A percentile compares a stretch with the other conserved stretches of the same genome.
phyloP scores from a whole-genome alignment of 495 filamentous ascomycete genomes.

The Aspergillus cavernicola region DNA sequence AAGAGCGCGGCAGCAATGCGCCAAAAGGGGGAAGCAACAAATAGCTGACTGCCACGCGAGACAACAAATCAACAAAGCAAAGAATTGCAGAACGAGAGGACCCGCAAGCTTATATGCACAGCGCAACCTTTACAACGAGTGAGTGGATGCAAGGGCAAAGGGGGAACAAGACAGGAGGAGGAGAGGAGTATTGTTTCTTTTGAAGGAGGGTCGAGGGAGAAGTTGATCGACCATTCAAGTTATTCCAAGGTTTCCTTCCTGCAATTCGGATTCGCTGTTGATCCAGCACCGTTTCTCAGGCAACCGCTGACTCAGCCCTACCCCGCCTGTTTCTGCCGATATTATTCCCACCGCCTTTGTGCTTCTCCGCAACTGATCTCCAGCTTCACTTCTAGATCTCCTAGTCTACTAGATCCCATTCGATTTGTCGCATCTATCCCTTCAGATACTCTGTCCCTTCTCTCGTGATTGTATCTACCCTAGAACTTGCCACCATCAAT shows the following conservation, averaged over 20 bases:
- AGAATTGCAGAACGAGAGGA: constrained; percentile 13
- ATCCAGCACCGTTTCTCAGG: constrained; percentile 29
- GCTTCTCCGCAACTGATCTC: constrained; percentile 12
- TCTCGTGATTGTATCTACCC: no score
- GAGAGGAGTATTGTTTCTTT: constrained; percentile 1
- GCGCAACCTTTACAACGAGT: constrained; percentile 6
- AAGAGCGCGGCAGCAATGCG: constrained; percentile 18
- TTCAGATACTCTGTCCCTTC: no score
- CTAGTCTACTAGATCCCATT: neutral
- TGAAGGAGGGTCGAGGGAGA: constrained; percentile 2
- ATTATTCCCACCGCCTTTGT: constrained; percentile 21
- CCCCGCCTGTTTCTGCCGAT: constrained; percentile 30
- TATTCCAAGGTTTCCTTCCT: neutral
- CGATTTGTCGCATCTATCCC: no score
- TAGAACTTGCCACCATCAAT: no score
- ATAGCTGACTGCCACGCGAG: constrained; percentile 16
- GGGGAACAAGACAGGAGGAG: constrained; percentile 1
- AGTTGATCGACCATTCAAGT: neutral
- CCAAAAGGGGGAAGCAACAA: constrained; percentile 17
- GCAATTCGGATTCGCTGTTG: constrained; percentile 19
- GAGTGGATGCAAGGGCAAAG: constrained; percentile 22
- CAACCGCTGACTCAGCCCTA: constrained; percentile 34
- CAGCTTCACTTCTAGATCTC: neutral
- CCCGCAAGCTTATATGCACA: constrained; percentile 24
- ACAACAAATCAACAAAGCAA: constrained; percentile 20